Evolutionary conservation across 1,139 yeast genomes (phyloP).

Genomic region (Blastobotrys illinoisensis): DNA sequence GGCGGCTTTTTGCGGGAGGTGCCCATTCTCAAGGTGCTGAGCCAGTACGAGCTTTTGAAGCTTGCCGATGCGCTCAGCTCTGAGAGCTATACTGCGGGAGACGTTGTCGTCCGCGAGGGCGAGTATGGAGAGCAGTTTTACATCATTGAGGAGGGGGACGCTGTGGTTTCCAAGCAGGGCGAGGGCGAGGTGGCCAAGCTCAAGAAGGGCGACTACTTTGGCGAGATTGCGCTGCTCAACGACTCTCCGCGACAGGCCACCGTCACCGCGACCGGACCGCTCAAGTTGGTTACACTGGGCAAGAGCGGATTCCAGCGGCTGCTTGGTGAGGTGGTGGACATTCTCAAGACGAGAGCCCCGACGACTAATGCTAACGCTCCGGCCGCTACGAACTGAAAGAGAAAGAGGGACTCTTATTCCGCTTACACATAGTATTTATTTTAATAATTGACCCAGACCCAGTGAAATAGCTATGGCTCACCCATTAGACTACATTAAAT

Average conservation of each 20-base stretch:
- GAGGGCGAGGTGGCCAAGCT: slow-evolving; percentile 59
- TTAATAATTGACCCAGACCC: background rate
- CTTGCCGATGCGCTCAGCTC: slow-evolving; percentile 92
- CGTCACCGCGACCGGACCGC: slow-evolving; percentile 66
- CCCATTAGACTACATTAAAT: too few species aligned
- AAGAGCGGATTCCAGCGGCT: slow-evolving; percentile 91
- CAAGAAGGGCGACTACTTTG: slow-evolving; percentile 86
- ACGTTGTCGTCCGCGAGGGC: slow-evolving; percentile 77
- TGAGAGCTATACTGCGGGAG: slow-evolving; percentile 65
- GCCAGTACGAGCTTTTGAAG: slow-evolving; percentile 82
- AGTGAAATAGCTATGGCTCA: too few species aligned
- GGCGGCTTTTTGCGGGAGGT: slow-evolving; percentile 86
- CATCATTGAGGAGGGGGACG: slow-evolving; percentile 81
- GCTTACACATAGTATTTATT: background rate
- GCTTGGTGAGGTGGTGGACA: slow-evolving; percentile 86
- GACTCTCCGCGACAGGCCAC: slow-evolving; percentile 95
- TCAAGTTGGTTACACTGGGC: slow-evolving; percentile 85
- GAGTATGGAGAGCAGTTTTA: slow-evolving; percentile 89
- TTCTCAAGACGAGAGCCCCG: slow-evolving; percentile 77
- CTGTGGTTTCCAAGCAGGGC: slow-evolving; percentile 58
- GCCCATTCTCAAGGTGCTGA: slow-evolving; percentile 64
- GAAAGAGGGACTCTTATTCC: background rate
- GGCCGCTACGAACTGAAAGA: background rate
- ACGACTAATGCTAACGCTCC: slow-evolving; percentile 32
- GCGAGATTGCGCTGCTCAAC: slow-evolving; percentile 88